These are phyloP conservation scores for Odontarrhena argentea DNA, from an alignment of 345 rosid genomes.

Conservation along the genomic window DNA sequence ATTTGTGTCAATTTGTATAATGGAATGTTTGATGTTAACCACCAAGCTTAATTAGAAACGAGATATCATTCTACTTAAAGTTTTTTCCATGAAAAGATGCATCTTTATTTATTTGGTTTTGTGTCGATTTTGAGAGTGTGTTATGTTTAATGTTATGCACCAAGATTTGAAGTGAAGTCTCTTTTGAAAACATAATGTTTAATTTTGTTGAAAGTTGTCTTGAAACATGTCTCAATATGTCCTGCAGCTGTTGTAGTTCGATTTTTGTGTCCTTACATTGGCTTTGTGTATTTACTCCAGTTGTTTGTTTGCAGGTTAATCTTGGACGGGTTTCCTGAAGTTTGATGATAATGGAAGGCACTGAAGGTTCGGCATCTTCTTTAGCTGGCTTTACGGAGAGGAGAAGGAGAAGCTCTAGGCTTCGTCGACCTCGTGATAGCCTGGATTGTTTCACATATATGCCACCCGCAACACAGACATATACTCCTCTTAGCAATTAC, in stretches of 20 bases:
- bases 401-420: constrained; percentile 57
- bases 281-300: not conserved
- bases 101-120: not conserved
- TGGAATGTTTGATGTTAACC: not conserved
- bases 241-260: not conserved
- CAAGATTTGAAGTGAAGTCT: not conserved
- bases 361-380: constrained; percentile 40
- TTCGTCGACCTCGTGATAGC: constrained; percentile 53
- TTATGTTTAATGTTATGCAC: not conserved
- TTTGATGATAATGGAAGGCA: constrained; percentile 50
- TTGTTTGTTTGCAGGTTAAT: not conserved
- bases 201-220: not conserved
- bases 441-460: constrained; percentile 32
- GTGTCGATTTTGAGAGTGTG: not conserved
- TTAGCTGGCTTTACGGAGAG: constrained; percentile 40
- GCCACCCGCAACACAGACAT: constrained; percentile 39
- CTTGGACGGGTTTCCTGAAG: not conserved
- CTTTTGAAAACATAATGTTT: not conserved
- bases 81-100: not conserved
- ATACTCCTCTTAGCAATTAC: constrained; percentile 41
- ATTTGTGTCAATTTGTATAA: not conserved
- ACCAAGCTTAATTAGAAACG: not conserved
- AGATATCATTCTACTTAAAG: constrained; percentile 1
- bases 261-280: too few relatives aligned
- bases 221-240: not conserved